Conservation (phyloP, 2,329 filamentous ascomycete genomes). For the Tolypocladium nubicola region DNA sequence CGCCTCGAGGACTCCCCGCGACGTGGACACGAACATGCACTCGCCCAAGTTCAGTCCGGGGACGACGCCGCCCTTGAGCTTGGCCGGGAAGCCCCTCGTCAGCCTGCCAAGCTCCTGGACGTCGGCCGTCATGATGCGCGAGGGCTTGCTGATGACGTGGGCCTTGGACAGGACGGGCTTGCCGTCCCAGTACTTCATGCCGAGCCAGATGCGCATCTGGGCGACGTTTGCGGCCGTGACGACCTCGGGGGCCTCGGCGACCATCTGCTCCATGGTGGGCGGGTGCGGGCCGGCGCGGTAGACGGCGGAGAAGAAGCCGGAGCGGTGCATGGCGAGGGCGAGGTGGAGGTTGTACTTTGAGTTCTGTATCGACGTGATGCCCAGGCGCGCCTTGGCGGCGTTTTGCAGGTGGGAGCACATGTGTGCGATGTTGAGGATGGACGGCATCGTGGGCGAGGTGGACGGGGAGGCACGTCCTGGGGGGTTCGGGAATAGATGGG, state of each 20-base stretch:
- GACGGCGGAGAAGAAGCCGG: conserved; percentile 72
- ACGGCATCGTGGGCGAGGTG: conserved; percentile 20
- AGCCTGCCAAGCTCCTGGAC: conserved; percentile 52
- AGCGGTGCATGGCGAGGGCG: conserved; percentile 66
- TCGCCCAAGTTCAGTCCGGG: conserved; percentile 72
- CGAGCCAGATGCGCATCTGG: conserved; percentile 70
- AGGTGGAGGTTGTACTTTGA: conserved; percentile 71
- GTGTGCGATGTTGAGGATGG: conserved; percentile 61
- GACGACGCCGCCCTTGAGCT: conserved; percentile 51
- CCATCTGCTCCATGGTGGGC: conserved; percentile 35
- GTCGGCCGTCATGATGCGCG: conserved; percentile 56
- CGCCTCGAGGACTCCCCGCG: conserved; percentile 67
- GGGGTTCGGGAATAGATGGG: neutral
- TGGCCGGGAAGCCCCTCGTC: conserved; percentile 54
- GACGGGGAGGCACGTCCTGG: neutral
- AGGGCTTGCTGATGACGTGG: conserved; percentile 61
- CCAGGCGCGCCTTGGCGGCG: conserved; percentile 71
- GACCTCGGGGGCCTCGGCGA: conserved; percentile 37
- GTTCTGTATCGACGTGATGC: conserved; percentile 72
- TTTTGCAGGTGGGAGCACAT: conserved; percentile 90
- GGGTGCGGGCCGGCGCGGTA: conserved; percentile 56
- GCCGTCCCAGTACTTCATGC: conserved; percentile 81
- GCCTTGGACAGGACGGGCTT: conserved; percentile 65
- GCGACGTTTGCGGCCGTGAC: conserved; percentile 64
- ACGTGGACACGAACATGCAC: conserved; percentile 69